phyloP scores from a whole-genome alignment of 495 filamentous ascomycete species.

The Aspergillus campestris region DNA sequence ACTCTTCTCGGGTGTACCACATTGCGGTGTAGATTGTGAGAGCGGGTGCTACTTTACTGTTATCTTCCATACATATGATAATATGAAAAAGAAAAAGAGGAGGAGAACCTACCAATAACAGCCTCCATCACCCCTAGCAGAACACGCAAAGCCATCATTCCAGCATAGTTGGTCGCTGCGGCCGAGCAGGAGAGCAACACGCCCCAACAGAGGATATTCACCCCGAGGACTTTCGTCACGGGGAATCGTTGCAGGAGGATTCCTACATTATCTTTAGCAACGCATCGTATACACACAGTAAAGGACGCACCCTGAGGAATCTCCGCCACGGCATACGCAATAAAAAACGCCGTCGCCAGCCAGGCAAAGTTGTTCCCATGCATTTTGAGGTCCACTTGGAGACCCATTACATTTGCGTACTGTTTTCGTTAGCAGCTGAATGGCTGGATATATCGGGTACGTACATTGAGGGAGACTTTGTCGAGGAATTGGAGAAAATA shows the following conservation, averaged over 20 bases:
- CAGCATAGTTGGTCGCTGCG: slow-evolving; percentile 39
- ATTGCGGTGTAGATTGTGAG: slow-evolving; percentile 41
- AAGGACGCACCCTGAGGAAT: slow-evolving; percentile 39
- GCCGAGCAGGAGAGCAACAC: slow-evolving; percentile 51
- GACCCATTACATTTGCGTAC: slow-evolving; percentile 53
- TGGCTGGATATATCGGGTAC: slow-evolving; percentile 5
- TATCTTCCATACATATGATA: too few relatives aligned
- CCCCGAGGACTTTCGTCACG: slow-evolving; percentile 46
- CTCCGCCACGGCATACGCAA: slow-evolving; percentile 47
- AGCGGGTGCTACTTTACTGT: slow-evolving; percentile 29
- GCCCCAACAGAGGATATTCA: slow-evolving; percentile 49
- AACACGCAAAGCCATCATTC: slow-evolving; percentile 41
- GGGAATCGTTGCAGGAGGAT: slow-evolving; percentile 45
- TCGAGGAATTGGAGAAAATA: slow-evolving; percentile 62
- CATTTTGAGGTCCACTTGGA: slow-evolving; percentile 40
- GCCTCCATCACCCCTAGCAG: slow-evolving; percentile 60
- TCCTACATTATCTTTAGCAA: slow-evolving; percentile 4
- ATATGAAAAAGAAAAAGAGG: neutral
- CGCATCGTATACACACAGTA: neutral
- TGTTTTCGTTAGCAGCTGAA: slow-evolving; percentile 28
- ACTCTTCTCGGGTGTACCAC: slow-evolving; percentile 59
- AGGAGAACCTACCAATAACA: slow-evolving; percentile 33
- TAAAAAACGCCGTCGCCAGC: slow-evolving; percentile 47
- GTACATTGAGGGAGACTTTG: slow-evolving; percentile 54
- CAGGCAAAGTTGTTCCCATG: slow-evolving; percentile 47